These are phyloP conservation scores for Mortierella sp. DNA, from an alignment of 371 early-diverging fungal species.

Conservation along the genomic window DNA sequence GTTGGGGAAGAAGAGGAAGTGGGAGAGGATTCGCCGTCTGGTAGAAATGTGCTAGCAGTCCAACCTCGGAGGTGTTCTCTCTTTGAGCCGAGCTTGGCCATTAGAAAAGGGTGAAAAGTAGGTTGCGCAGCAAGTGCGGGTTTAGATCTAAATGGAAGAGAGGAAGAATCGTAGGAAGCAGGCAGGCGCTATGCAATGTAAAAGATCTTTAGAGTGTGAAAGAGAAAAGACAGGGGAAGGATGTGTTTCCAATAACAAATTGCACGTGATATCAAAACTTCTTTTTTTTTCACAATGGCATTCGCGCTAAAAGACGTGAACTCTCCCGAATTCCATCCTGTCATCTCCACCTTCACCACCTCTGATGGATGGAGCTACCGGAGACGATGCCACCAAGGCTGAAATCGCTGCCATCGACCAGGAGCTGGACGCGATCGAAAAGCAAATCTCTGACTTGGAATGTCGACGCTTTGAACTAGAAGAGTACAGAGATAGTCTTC, in stretches of 20 bases:
- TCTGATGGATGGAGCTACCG: neutral
- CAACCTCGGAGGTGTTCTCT: slow-evolving; percentile 46
- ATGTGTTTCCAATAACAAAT: neutral
- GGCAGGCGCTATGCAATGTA: neutral
- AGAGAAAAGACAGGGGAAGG: neutral
- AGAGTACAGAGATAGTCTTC: slow-evolving; percentile 28
- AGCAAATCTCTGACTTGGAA: slow-evolving; percentile 37
- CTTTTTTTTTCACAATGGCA: neutral
- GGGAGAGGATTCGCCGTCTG: slow-evolving; percentile 23
- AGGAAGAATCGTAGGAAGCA: neutral
- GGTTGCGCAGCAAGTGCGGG: neutral
- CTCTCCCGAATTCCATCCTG: no score
- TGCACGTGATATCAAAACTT: neutral
- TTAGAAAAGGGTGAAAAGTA: neutral
- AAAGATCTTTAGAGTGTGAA: no score
- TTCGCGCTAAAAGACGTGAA: no score
- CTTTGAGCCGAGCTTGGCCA: slow-evolving; percentile 40
- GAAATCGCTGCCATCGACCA: slow-evolving; percentile 35
- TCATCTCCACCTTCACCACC: neutral
- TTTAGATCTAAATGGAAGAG: neutral
- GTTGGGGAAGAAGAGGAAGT: neutral
- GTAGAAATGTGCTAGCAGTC: slow-evolving; percentile 40
- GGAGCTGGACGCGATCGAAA: slow-evolving; percentile 29
- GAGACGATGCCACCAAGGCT: slow-evolving; percentile 14
- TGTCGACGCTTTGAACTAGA: slow-evolving; percentile 34